Evolutionary conservation across 495 filamentous ascomycete species (phyloP).

Genomic region (Tuber umbilicatum): DNA sequence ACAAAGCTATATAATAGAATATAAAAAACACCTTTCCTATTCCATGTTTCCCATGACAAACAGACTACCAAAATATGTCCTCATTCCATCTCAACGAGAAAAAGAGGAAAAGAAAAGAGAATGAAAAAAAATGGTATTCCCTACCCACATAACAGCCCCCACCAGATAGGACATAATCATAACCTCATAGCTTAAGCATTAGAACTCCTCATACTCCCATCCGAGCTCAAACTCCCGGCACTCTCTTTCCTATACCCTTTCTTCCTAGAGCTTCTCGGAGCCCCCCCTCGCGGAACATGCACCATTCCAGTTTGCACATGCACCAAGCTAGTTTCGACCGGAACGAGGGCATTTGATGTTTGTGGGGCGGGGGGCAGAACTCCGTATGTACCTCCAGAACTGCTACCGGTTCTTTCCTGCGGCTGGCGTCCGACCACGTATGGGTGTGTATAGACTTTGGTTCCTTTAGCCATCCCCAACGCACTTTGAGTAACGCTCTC

Average conservation of each 20-base stretch:
- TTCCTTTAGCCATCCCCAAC: conserved; percentile 40
- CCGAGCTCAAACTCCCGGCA: conserved; percentile 32
- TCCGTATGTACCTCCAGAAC: conserved; percentile 36
- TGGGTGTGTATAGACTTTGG: conserved; percentile 37
- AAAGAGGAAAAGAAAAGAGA: not conserved
- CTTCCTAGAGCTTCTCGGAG: conserved; percentile 24
- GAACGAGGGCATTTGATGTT: conserved; percentile 17
- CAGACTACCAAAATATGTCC: not conserved
- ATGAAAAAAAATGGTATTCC: not conserved
- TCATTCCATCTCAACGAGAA: not conserved
- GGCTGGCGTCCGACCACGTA: conserved; percentile 21
- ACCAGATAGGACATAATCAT: conserved; percentile 32
- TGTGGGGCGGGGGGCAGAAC: conserved; percentile 33
- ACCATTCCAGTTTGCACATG: conserved; percentile 17
- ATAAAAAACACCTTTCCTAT: not conserved
- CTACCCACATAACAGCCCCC: not conserved
- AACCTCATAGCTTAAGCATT: conserved; percentile 30
- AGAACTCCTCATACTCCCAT: conserved; percentile 32
- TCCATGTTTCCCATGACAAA: not conserved
- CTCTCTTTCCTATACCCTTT: conserved; percentile 36
- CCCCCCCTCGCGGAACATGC: conserved; percentile 25
- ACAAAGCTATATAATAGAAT: not conserved
- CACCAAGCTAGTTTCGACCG: conserved; percentile 24
- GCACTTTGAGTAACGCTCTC: conserved; percentile 27
- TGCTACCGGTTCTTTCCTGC: conserved; percentile 35